A percentile compares a stretch with the other conserved stretches of the same genome.
phyloP scores from a whole-genome alignment of 1,139 yeast species.

The Sugiyamaella novakii region DNA sequence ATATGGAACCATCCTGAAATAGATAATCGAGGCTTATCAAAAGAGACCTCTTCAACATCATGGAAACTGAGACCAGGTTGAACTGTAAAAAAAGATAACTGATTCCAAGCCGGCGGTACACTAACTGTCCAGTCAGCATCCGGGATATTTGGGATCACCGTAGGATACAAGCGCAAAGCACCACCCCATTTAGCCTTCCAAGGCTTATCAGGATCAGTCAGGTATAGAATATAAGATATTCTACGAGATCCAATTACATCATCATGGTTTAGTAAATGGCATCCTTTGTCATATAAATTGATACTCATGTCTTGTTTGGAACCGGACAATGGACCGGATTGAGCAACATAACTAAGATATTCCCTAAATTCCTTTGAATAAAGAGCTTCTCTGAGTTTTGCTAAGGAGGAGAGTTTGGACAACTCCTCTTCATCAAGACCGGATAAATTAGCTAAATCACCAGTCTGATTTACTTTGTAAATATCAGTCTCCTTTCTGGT shows the following conservation, averaged over 20 bases:
- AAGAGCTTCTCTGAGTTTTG: conserved; percentile 77
- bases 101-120: conserved; percentile 91
- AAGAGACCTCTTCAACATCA: conserved; percentile 96
- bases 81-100: conserved; percentile 91
- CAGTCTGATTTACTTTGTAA: conserved; percentile 91
- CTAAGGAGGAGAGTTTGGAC: conserved; percentile 69
- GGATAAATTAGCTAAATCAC: conserved; percentile 90
- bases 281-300: conserved; percentile 88
- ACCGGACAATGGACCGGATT: conserved; percentile 89
- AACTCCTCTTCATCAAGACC: conserved; percentile 81
- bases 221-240: conserved; percentile 85
- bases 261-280: conserved; percentile 93
- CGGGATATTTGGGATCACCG: conserved; percentile 88
- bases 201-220: conserved; percentile 85
- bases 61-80: conserved; percentile 97
- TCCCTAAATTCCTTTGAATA: conserved; percentile 86
- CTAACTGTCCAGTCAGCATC: conserved; percentile 69
- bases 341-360: conserved; percentile 76
- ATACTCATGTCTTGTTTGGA: conserved; percentile 88
- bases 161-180: conserved; percentile 81
- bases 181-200: conserved; percentile 96
- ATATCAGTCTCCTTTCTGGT: conserved; percentile 96
- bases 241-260: conserved; percentile 96
- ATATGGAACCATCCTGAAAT: conserved; percentile 99
- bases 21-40: conserved; percentile 83